Percentiles rank a stretch among this genome's conserved stretches.
Conservation (phyloP, 257 asterid species). For the Rhazya stricta region DNA sequence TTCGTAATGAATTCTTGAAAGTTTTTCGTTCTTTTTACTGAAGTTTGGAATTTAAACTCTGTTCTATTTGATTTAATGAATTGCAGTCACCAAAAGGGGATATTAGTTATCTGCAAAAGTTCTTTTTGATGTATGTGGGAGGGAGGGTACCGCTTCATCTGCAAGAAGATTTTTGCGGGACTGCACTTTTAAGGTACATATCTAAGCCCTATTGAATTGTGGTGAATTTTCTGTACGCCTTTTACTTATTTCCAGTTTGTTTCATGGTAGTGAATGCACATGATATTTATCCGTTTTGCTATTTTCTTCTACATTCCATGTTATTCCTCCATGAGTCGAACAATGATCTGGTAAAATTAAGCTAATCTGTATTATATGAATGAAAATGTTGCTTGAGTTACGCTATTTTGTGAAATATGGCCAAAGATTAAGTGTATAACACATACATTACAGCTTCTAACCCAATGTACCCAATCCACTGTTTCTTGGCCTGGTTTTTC, state of each 20-base stretch:
- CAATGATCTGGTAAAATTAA: background rate
- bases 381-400: background rate
- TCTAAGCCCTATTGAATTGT: background rate
- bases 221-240: background rate
- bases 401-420: background rate
- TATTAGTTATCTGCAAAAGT: conserved; percentile 85
- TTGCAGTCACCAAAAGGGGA: conserved; percentile 98
- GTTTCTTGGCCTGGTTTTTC: background rate
- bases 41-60: background rate
- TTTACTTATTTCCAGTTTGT: background rate
- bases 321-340: background rate
- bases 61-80: background rate
- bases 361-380: background rate
- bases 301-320: background rate
- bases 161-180: conserved; percentile 97
- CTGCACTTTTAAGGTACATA: conserved; percentile 83
- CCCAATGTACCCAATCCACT: background rate
- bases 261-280: background rate
- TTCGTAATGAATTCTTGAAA: background rate
- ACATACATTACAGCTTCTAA: background rate
- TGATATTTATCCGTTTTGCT: background rate
- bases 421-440: background rate
- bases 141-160: conserved; percentile 92
- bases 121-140: conserved; percentile 95
- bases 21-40: background rate